Evolutionary conservation across 1,284 basidiomycete species (phyloP).

Genomic region (Phlebopus sp.): DNA sequence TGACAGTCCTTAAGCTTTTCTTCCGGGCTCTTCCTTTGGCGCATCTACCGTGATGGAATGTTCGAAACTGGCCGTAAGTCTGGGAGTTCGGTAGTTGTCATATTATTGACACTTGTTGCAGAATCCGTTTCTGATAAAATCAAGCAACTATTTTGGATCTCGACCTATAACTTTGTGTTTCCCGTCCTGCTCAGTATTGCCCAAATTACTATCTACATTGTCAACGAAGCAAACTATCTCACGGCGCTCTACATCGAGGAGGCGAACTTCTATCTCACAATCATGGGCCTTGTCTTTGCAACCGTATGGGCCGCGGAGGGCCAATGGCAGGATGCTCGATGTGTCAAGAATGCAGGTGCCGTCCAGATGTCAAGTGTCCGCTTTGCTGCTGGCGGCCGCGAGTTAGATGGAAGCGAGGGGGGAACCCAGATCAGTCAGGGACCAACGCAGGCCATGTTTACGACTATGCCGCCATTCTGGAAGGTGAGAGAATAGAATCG

Average conservation of each 20-base stretch:
- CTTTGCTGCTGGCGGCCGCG: too few relatives aligned
- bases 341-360: too few relatives aligned
- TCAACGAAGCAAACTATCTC: neutral
- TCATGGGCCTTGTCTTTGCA: constrained; percentile 5
- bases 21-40: too few relatives aligned
- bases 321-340: too few relatives aligned
- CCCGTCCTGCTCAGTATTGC: constrained; percentile 18
- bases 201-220: constrained; percentile 14
- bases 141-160: constrained; percentile 11
- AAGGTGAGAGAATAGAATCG: too few relatives aligned
- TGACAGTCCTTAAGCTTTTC: neutral
- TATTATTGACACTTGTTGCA: neutral
- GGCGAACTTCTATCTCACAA: constrained; percentile 1
- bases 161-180: constrained; percentile 14
- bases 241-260: neutral
- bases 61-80: neutral
- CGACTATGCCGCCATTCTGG: too few relatives aligned
- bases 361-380: too few relatives aligned
- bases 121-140: neutral
- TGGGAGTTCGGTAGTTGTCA: neutral
- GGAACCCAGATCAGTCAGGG: too few relatives aligned
- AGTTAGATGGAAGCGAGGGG: too few relatives aligned
- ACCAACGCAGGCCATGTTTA: too few relatives aligned
- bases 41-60: neutral
- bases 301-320: neutral